These are phyloP conservation scores for Ceratocystis variospora DNA, from an alignment of 2,329 filamentous ascomycete genomes.

Conservation along the genomic window DNA sequence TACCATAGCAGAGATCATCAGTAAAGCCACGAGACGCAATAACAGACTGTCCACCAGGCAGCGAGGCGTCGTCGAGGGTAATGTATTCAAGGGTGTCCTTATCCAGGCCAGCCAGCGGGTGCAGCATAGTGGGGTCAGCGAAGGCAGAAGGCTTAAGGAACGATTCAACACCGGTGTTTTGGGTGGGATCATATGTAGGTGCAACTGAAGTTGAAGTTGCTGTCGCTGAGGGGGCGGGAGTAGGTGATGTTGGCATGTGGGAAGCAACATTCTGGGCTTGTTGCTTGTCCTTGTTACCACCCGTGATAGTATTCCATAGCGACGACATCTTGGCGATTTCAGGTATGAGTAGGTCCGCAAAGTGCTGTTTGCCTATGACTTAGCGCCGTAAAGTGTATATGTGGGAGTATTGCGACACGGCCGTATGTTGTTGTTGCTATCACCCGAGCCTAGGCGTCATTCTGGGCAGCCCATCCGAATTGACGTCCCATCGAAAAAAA, in stretches of 20 bases:
- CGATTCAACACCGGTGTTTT: conserved; percentile 67
- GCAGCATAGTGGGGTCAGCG: conserved; percentile 75
- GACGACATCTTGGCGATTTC: conserved; percentile 34
- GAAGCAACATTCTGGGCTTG: conserved; percentile 28
- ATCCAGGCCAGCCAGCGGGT: conserved; percentile 87
- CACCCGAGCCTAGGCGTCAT: conserved; percentile 8
- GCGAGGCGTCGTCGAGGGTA: conserved; percentile 76
- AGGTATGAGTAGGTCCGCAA: conserved; percentile 1
- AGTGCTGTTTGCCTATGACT: neutral
- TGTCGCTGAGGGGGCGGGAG: conserved; percentile 28
- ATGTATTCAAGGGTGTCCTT: conserved; percentile 91
- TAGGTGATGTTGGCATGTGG: conserved; percentile 13
- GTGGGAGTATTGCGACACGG: conserved; percentile 2
- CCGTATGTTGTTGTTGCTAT: conserved; percentile 2
- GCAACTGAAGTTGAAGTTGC: conserved; percentile 39
- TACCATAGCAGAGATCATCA: conserved; percentile 95
- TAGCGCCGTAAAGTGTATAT: neutral
- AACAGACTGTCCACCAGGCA: conserved; percentile 73
- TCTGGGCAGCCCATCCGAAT: neutral
- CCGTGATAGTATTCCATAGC: conserved; percentile 49
- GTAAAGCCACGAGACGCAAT: conserved; percentile 94
- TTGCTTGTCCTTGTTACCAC: conserved; percentile 37
- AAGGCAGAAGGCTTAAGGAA: conserved; percentile 68
- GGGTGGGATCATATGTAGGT: conserved; percentile 53
- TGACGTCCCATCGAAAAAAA: conserved; percentile 15